Evolutionary conservation across 2,329 filamentous ascomycete genomes (phyloP).

Genomic region (Dothideomycetes sp.): DNA sequence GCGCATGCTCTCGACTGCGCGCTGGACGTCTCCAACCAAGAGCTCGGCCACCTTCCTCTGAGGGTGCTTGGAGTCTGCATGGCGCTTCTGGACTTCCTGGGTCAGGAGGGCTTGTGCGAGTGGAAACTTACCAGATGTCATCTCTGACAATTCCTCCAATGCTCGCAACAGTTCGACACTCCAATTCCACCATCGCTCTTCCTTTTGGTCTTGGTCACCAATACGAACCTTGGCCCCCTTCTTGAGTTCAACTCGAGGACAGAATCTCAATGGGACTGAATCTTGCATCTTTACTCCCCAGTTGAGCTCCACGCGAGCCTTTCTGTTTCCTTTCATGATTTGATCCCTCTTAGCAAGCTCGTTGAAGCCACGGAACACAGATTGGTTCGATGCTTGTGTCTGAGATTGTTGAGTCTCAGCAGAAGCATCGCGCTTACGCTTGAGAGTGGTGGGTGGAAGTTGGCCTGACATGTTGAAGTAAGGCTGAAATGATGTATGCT

Average conservation of each 20-base stretch:
- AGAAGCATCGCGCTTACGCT: no score
- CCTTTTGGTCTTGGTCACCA: constrained; percentile 2
- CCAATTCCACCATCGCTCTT: constrained; percentile 17
- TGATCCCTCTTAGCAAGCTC: constrained; percentile 15
- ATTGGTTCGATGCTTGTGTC: no score
- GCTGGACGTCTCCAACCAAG: constrained; percentile 15
- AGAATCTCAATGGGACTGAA: constrained; percentile 13
- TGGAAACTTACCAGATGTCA: constrained; percentile 13
- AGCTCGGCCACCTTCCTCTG: constrained; percentile 16
- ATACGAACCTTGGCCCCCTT: constrained; percentile 16
- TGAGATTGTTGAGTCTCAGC: background rate
- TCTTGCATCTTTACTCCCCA: constrained; percentile 12
- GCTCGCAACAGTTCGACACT: constrained; percentile 15
- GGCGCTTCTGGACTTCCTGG: constrained; percentile 14
- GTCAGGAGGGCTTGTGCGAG: constrained; percentile 13
- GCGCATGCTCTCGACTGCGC: constrained; percentile 9
- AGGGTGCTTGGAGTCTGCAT: constrained; percentile 12
- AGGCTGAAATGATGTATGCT: no score
- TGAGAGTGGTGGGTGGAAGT: no score
- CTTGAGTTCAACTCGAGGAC: constrained; percentile 16
- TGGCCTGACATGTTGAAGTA: no score
- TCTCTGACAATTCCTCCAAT: constrained; percentile 16
- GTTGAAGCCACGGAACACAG: constrained; percentile 8
- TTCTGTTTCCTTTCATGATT: constrained; percentile 15
- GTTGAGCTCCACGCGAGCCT: constrained; percentile 14